Conservation (phyloP, 1,139 yeast genomes). For the Magnusiomyces sp. region DNA sequence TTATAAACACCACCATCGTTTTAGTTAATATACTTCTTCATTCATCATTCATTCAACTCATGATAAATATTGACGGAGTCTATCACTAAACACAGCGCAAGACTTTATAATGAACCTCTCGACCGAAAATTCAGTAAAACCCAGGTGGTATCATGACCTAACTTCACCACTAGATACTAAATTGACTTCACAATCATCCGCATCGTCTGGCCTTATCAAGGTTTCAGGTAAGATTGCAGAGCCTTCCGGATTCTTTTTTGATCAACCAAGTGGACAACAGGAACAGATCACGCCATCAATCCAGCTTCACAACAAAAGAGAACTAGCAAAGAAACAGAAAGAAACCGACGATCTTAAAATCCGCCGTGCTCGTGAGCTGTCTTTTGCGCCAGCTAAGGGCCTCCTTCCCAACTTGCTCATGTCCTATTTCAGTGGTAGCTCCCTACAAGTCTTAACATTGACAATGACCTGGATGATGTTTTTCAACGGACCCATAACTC, state of each 20-base stretch:
- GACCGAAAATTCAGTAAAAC: too few relatives aligned
- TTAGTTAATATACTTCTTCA: too few relatives aligned
- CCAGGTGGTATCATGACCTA: conserved; percentile 1
- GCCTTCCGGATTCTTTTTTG: background rate
- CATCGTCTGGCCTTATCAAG: background rate
- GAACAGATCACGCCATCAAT: background rate
- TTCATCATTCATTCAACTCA: too few relatives aligned
- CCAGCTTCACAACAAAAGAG: background rate
- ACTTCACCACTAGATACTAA: background rate
- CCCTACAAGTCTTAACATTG: conserved; percentile 82
- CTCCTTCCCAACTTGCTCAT: conserved; percentile 82
- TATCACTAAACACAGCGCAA: too few relatives aligned
- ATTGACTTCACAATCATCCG: too few relatives aligned
- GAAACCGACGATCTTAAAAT: conserved; percentile 5
- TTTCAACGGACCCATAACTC: conserved; percentile 60
- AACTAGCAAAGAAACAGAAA: conserved; percentile 1
- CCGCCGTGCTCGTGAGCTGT: conserved; percentile 67
- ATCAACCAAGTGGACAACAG: background rate
- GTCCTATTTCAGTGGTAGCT: conserved; percentile 92
- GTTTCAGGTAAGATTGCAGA: background rate
- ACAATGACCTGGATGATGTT: conserved; percentile 85
- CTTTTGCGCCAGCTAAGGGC: conserved; percentile 73
- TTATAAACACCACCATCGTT: too few relatives aligned
- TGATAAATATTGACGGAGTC: too few relatives aligned
- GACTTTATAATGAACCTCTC: too few relatives aligned